These are phyloP conservation scores for Penicillium parvum DNA, from an alignment of 495 filamentous ascomycete species.

Conservation along the genomic window DNA sequence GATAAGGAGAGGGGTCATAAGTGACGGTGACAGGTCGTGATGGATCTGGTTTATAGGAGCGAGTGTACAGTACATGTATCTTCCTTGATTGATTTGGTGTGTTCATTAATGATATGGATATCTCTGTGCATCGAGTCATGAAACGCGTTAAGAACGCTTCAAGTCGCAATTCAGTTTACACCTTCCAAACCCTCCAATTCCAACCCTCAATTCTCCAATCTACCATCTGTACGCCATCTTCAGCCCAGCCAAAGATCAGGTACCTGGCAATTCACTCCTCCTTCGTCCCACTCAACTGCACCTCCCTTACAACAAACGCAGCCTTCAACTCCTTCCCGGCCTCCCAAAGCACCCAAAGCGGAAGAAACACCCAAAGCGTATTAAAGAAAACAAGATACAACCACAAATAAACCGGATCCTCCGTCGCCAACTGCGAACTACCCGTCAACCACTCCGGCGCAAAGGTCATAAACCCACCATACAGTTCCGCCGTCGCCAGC, in stretches of 20 bases:
- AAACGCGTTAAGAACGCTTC: too few relatives aligned
- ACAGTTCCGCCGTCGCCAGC: slow-evolving; percentile 88
- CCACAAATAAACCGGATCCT: slow-evolving; percentile 82
- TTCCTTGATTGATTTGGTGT: not conserved
- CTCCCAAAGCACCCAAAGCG: slow-evolving; percentile 70
- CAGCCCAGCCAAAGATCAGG: not conserved
- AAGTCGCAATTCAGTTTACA: too few relatives aligned
- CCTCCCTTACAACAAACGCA: slow-evolving; percentile 45
- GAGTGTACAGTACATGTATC: slow-evolving; percentile 1
- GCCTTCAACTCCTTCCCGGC: slow-evolving; percentile 54
- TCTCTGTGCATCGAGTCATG: not conserved
- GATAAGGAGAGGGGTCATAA: slow-evolving; percentile 24
- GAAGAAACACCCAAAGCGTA: slow-evolving; percentile 79
- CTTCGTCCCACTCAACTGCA: slow-evolving; percentile 9
- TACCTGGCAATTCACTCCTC: slow-evolving; percentile 6
- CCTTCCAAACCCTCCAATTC: too few relatives aligned
- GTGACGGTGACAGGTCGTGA: slow-evolving; percentile 7
- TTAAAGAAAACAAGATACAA: slow-evolving; percentile 92
- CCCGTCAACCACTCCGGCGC: slow-evolving; percentile 87
- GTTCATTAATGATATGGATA: not conserved
- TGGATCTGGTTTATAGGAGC: not conserved
- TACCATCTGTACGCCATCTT: too few relatives aligned
- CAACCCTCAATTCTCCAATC: not conserved
- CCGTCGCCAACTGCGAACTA: slow-evolving; percentile 68
- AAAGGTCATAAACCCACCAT: slow-evolving; percentile 97